These are phyloP conservation scores for Guadua angustifolia DNA, from an alignment of 176 grass and related monocot species.

Conservation along the genomic window DNA sequence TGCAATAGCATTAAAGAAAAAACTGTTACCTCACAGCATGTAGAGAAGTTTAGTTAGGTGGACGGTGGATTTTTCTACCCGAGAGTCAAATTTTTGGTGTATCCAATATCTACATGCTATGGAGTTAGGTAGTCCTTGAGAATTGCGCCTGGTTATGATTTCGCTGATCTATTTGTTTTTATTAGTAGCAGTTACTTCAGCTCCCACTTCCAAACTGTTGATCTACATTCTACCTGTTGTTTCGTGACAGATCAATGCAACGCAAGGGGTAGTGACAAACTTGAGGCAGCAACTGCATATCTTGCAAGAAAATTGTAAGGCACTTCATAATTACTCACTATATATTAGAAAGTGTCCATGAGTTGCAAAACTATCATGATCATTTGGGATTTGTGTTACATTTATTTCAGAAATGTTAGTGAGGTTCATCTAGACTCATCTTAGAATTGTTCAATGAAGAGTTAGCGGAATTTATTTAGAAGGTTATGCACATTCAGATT, in stretches of 20 bases:
- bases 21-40: background rate
- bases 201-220: background rate
- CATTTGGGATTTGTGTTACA: background rate
- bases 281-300: conserved; percentile 75
- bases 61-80: background rate
- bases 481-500: background rate
- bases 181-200: background rate
- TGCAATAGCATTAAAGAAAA: background rate
- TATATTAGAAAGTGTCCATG: background rate
- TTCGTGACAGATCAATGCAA: conserved; percentile 35
- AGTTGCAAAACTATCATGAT: background rate
- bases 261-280: conserved; percentile 60
- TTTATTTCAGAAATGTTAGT: background rate
- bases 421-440: too few species aligned
- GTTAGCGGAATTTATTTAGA: background rate
- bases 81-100: background rate
- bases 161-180: conserved; percentile 1
- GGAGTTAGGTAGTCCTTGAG: background rate
- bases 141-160: background rate
- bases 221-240: background rate
- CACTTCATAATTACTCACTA: background rate
- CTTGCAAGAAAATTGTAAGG: conserved; percentile 69
- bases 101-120: background rate
- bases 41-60: background rate
- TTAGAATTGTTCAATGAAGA: background rate